Percentiles rank a stretch among this genome's conserved stretches.
Evolutionary conservation across 2,329 filamentous ascomycete genomes (phyloP).

Genomic region (Penicillium sp.): DNA sequence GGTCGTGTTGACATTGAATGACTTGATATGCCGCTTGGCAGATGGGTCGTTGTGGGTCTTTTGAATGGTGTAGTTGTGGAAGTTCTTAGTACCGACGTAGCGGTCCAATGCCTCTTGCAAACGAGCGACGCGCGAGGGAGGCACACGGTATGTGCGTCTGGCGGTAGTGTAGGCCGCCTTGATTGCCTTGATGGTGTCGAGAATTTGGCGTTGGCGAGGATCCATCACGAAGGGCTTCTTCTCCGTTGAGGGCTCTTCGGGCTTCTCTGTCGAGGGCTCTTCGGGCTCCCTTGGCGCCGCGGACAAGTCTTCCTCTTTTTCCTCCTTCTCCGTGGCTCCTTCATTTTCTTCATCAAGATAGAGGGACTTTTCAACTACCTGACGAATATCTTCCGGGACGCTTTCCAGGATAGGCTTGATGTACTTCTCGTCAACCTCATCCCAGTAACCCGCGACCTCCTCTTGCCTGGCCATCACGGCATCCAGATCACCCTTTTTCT

Average conservation of each 20-base stretch:
- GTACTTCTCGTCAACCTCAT: slow-evolving; percentile 73
- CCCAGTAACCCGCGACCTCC: slow-evolving; percentile 81
- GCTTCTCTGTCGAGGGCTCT: slow-evolving; percentile 9
- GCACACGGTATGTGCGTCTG: slow-evolving; percentile 81
- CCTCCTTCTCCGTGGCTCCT: slow-evolving; percentile 15
- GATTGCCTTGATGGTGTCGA: slow-evolving; percentile 67
- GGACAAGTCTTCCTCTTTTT: slow-evolving; percentile 1
- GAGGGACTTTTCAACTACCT: slow-evolving; percentile 42
- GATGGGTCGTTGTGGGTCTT: slow-evolving; percentile 80
- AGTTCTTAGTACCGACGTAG: slow-evolving; percentile 85
- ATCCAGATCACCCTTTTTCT: slow-evolving; percentile 69
- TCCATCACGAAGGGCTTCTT: slow-evolving; percentile 24
- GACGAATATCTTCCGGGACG: slow-evolving; percentile 42
- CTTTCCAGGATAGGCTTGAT: slow-evolving; percentile 65
- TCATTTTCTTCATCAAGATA: slow-evolving; percentile 37
- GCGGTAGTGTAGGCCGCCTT: slow-evolving; percentile 78
- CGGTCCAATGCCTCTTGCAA: slow-evolving; percentile 72
- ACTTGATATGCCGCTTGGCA: slow-evolving; percentile 86
- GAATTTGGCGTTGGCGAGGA: slow-evolving; percentile 50
- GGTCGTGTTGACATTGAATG: slow-evolving; percentile 72
- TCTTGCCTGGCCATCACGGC: slow-evolving; percentile 67
- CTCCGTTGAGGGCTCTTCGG: not conserved
- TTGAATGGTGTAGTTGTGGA: slow-evolving; percentile 96
- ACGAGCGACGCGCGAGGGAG: slow-evolving; percentile 65
- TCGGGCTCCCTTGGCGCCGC: slow-evolving; percentile 16